Percentiles rank a stretch among this genome's conserved stretches.
Evolutionary conservation across 176 grass and related monocot genomes (phyloP).

Genomic region (Bolboschoenus planiculmis): DNA sequence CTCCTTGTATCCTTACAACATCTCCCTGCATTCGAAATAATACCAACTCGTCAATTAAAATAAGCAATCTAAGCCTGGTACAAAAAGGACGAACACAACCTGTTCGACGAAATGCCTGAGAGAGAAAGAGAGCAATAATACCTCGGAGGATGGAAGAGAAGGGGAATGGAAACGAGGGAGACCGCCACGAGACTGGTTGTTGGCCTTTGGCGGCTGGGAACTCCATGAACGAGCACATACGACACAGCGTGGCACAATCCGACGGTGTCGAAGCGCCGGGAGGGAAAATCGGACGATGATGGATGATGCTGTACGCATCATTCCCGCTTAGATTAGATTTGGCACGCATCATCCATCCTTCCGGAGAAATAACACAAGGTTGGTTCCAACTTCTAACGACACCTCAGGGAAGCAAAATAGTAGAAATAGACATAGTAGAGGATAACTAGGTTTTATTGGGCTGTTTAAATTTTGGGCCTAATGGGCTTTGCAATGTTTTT

Average conservation of each 20-base stretch:
- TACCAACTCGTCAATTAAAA: background rate
- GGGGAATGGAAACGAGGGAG: slow-evolving; percentile 70
- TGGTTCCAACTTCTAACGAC: background rate
- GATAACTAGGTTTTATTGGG: background rate
- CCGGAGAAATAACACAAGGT: too few species aligned
- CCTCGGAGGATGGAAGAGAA: slow-evolving; percentile 58
- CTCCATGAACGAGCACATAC: slow-evolving; percentile 13
- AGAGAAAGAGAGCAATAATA: background rate
- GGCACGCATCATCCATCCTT: too few species aligned
- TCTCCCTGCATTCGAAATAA: slow-evolving; percentile 42
- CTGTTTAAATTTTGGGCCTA: background rate
- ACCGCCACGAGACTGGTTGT: slow-evolving; percentile 57
- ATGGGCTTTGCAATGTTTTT: background rate
- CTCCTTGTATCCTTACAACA: slow-evolving; percentile 73
- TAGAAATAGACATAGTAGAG: background rate
- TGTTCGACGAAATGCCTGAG: slow-evolving; percentile 47
- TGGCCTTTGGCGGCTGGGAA: slow-evolving; percentile 32
- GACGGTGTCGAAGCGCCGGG: slow-evolving; percentile 31
- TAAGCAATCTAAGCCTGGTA: background rate
- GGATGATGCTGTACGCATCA: slow-evolving; percentile 28
- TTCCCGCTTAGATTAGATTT: background rate
- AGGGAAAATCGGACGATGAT: slow-evolving; percentile 26
- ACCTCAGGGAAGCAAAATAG: background rate
- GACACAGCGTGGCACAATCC: slow-evolving; percentile 2
- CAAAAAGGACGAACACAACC: background rate